Conservation (phyloP, 73 alveolate genomes). For the Uronychia binucleata region DNA sequence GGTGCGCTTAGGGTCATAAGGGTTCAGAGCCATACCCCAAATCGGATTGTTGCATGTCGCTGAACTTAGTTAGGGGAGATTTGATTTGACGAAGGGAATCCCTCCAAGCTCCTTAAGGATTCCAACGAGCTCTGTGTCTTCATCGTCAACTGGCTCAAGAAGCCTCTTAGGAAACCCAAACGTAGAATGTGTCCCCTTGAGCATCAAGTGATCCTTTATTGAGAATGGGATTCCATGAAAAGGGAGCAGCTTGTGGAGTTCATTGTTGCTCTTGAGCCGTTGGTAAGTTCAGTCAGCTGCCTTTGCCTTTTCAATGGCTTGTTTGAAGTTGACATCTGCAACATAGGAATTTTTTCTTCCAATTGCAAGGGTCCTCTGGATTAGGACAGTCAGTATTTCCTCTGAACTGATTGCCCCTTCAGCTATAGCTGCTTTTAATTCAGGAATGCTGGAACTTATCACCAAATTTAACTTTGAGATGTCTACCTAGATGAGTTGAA, state of each 20-base stretch:
- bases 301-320: not conserved
- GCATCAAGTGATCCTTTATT: constrained; percentile 43
- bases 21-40: constrained; percentile 71
- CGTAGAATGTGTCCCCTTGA: constrained; percentile 45
- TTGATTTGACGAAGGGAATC: constrained; percentile 76
- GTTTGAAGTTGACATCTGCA: not conserved
- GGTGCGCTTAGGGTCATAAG: constrained; percentile 67
- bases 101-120: constrained; percentile 75
- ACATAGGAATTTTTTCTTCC: not conserved
- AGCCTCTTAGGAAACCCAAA: constrained; percentile 24
- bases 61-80: constrained; percentile 58
- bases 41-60: not conserved
- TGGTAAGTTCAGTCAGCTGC: not conserved
- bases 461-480: too few relatives aligned
- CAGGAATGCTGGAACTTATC: not conserved
- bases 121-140: constrained; percentile 53
- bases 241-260: not conserved
- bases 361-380: not conserved
- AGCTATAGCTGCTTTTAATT: not conserved
- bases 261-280: not conserved
- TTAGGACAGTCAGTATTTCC: not conserved
- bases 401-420: not conserved
- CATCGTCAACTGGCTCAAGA: constrained; percentile 1
- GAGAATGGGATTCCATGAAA: constrained; percentile 74
- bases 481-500: not conserved